Evolutionary conservation across 106 monocot species (phyloP).

Genomic region (Apostasia shenzhenica): DNA sequence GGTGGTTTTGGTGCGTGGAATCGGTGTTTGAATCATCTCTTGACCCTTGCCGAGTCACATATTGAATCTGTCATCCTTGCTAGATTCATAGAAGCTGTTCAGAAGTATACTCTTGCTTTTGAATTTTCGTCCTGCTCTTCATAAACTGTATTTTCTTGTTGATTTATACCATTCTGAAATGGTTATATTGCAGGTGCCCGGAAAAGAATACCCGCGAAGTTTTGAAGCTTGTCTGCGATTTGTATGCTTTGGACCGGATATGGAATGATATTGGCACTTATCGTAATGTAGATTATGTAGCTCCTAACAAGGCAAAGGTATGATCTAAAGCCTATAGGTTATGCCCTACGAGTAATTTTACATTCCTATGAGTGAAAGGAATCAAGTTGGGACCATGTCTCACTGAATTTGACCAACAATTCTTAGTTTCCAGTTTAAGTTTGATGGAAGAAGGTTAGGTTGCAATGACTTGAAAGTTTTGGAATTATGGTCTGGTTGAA

Average conservation of each 20-base stretch:
- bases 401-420: no score
- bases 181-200: slow-evolving; percentile 58
- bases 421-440: no score
- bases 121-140: neutral
- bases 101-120: slow-evolving; percentile 25
- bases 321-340: neutral
- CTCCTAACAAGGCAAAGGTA: slow-evolving; percentile 99
- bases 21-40: slow-evolving; percentile 89
- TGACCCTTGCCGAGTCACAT: slow-evolving; percentile 92
- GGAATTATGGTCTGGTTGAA: no score
- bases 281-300: slow-evolving; percentile 86
- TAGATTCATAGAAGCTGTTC: slow-evolving; percentile 71
- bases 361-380: no score
- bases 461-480: no score
- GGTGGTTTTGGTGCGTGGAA: slow-evolving; percentile 97
- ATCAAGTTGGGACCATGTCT: no score
- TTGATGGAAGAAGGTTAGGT: neutral
- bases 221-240: slow-evolving; percentile 84
- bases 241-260: slow-evolving; percentile 92
- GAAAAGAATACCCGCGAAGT: slow-evolving; percentile 55
- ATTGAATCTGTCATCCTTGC: slow-evolving; percentile 90
- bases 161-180: neutral
- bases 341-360: no score
- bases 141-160: neutral
- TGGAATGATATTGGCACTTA: slow-evolving; percentile 95